A percentile compares a stretch with the other conserved stretches of the same genome.
These are phyloP conservation scores for Naganishia friedmannii DNA, from an alignment of 768 basidiomycete species.

Conservation along the genomic window DNA sequence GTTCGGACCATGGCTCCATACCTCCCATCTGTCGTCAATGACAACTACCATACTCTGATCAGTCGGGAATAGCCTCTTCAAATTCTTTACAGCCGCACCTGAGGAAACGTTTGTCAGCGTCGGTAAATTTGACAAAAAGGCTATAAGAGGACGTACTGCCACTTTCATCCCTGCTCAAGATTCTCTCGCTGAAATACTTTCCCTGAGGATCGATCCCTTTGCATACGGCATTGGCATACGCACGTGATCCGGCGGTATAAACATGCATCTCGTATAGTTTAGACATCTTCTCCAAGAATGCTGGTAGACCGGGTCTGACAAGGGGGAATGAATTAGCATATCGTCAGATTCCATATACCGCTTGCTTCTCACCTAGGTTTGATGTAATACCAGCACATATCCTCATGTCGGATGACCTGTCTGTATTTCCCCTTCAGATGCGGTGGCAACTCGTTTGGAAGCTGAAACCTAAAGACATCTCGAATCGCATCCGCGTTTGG, in stretches of 20 bases:
- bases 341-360: background rate
- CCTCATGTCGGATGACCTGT: conserved; percentile 43
- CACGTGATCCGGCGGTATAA: conserved; percentile 98
- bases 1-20: conserved; percentile 98
- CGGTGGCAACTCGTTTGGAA: conserved; percentile 71
- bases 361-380: conserved; percentile 76
- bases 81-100: conserved; percentile 71
- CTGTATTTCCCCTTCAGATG: conserved; percentile 35
- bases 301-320: conserved; percentile 71
- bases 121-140: conserved; percentile 6
- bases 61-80: conserved; percentile 89
- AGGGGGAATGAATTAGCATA: background rate
- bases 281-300: conserved; percentile 70
- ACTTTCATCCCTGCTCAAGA: conserved; percentile 91
- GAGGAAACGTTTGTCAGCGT: conserved; percentile 49
- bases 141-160: conserved; percentile 66
- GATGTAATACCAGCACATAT: conserved; percentile 93
- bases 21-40: conserved; percentile 96
- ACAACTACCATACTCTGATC: conserved; percentile 99
- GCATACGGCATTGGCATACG: conserved; percentile 94
- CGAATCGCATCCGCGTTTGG: conserved; percentile 89
- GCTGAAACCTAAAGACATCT: conserved; percentile 83
- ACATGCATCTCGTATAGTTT: conserved; percentile 96
- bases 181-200: conserved; percentile 76
- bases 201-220: conserved; percentile 86